Evolutionary conservation across 129 eudicot species (phyloP), one percentile per base, ranked within the genome.

Genomic region (Flaveria ramosissima): DNA sequence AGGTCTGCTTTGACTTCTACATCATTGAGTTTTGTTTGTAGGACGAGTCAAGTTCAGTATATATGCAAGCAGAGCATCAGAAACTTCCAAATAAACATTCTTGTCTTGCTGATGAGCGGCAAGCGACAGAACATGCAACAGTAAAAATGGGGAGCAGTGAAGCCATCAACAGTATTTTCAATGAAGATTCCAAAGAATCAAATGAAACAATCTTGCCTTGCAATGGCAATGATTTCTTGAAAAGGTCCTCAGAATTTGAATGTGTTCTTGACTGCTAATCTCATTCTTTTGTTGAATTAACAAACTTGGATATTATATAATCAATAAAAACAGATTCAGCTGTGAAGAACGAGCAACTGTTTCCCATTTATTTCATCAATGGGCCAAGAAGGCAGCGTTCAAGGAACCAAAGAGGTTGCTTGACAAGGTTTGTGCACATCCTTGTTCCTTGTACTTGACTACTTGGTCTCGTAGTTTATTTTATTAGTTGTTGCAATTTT

Each of bases 341-440:
- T 77, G 86, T 12, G 98, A 94, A 73, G 91, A 87, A 27, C 91
- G 98, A 70, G 92, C 84, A 77, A 83, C 87, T 80, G 91, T 94
- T 71, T 90, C 98, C 59, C 97, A 86, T 79, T 52, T 94, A 74
- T 94, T 94, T 57, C 97, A 87, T 84, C 90, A 87, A 27, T 94
- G 98, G 98, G 98, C 97, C 51, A 94, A 89, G 77, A 94, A 89
- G 86, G 86, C 97, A 53, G 98, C 98, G 48, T 94, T 94, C 72
- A 88, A 89, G 72, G 92, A 94, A 23, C 97, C 98, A 70, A 91
- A 87, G 90, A 84, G 98, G 83, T 81, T 94, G 71, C 88, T 94
- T 81, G 90, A 80, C 84, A 94, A 94, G 98, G 98, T 94, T 71
- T 48, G 45, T 59, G 66, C 61, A 17, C 48, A 57, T 61, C 56